Evolutionary conservation across 768 basidiomycete genomes (phyloP).

Genomic region (Lactifluus hygrophoroides): DNA sequence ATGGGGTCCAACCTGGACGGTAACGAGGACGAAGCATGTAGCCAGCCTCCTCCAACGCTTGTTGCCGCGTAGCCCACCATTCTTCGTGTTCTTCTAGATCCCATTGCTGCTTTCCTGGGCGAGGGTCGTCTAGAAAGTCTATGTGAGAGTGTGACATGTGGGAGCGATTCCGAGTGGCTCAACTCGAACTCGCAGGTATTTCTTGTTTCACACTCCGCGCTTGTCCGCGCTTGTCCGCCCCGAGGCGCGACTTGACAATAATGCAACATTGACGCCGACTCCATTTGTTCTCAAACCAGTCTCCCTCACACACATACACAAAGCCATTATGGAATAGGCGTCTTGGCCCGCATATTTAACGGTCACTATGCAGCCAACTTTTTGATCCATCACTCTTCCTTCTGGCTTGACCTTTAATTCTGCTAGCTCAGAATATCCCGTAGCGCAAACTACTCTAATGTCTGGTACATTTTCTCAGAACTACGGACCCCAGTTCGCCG

Average conservation of each 20-base stretch:
- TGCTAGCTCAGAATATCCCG: neutral
- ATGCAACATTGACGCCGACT: no score
- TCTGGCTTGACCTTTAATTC: no score
- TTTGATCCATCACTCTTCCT: neutral
- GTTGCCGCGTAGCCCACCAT: slow-evolving; percentile 1
- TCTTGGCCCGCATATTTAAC: no score
- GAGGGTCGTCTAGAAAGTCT: neutral
- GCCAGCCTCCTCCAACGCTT: neutral
- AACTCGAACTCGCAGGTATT: no score
- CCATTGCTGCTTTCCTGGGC: neutral
- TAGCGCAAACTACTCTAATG: neutral
- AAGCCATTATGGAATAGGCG: no score
- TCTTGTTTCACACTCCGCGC: no score
- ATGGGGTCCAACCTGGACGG: slow-evolving; percentile 7
- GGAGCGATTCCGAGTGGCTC: no score
- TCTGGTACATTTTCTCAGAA: neutral
- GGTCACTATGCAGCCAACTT: no score
- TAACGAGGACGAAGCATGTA: slow-evolving; percentile 12
- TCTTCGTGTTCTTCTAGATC: neutral
- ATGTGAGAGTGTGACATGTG: neutral
- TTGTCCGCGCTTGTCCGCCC: no score
- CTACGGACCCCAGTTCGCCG: neutral
- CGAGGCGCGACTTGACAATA: no score
- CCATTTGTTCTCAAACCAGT: no score
- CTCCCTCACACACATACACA: no score